A percentile compares a stretch with the other conserved stretches of the same genome.
Evolutionary conservation across 164 flowering plant genomes (phyloP).

Genomic region (Aristolochia contorta): DNA sequence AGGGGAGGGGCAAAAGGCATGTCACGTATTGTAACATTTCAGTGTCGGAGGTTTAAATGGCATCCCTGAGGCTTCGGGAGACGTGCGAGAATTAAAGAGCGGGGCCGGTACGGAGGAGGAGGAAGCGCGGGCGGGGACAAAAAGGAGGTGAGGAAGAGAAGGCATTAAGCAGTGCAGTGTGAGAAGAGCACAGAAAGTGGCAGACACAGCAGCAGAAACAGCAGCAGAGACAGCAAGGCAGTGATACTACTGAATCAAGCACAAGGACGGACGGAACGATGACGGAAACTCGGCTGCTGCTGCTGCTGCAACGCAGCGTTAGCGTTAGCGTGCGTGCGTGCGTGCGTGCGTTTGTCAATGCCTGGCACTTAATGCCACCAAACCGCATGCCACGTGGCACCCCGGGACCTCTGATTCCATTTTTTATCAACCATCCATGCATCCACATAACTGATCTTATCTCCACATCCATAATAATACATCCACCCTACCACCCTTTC

Average conservation of each 20-base stretch:
- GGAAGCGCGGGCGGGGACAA: background rate
- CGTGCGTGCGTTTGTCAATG: too few species aligned
- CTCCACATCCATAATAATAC: too few species aligned
- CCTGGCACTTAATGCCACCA: too few species aligned
- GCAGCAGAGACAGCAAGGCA: background rate
- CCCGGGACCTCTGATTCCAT: too few species aligned
- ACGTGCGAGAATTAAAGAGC: background rate
- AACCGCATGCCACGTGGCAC: too few species aligned
- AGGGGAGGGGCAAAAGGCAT: background rate
- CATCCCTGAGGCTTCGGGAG: background rate
- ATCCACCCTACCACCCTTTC: too few species aligned
- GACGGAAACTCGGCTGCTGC: too few species aligned
- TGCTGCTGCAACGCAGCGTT: too few species aligned
- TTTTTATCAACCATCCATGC: too few species aligned
- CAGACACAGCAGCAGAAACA: background rate
- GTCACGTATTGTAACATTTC: slow-evolving; percentile 1
- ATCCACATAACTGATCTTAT: too few species aligned
- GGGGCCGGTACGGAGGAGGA: background rate
- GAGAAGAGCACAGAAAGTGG: background rate
- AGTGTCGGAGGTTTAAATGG: background rate
- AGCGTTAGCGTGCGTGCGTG: too few species aligned
- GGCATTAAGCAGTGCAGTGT: background rate
- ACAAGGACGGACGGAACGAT: background rate
- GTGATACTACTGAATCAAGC: too few species aligned
- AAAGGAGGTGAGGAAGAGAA: background rate